Base-by-base conservation (phyloP, 2,329 filamentous ascomycete genomes). In the Alternaria gaisen region DNA sequence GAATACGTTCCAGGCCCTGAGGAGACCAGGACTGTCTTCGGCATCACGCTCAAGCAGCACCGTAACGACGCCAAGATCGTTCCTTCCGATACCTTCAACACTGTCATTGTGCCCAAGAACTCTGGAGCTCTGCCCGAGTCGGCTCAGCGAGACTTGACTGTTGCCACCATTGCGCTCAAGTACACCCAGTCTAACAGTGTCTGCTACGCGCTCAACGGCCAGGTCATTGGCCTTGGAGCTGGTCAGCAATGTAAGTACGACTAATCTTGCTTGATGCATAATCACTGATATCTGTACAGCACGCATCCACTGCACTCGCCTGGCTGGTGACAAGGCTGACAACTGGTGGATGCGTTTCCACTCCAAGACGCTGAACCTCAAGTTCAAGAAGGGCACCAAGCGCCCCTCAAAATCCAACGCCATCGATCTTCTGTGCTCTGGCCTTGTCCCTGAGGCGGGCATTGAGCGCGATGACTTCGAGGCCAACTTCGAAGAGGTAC, bases 291-390 rank as follows among this genome's bases (percentile, higher is more conserved):
- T 16, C 2, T 6, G 26, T 18, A 38, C 26, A 78, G 76, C 92
- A 64, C 91, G 95, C 71, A 99, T 99, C 72, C 95, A 99, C 86
- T 99, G 95, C 88, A 99, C 95, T 42, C 91, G 95, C 68, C 88
- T 99, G 53, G 95, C 95, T 11, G 95, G 95, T 62, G 94, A 98
- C 85, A 99, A 99, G 86, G 93, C 94, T 50, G 95, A 99, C 82
- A 97, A 97, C 86, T 98, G 94, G 94, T 99, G 94, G 95, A 91
- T 99, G 86, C 91, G 95, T 74, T 98, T 98, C 88, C 92, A 97
- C 84, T 90, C 92, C 71, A 90, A 92, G 54, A 92, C 95, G 12
- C 86, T 98, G 51, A 86, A 84, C 76, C 90, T 99, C 79, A 92
- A 94, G 84, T 99, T 93, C 92, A 97, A 97, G 87, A 94, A 95